Percentiles rank a stretch among this genome's conserved stretches.
Conservation (phyloP, 805 yeast genomes). For the Huiozyma naganishii region DNA sequence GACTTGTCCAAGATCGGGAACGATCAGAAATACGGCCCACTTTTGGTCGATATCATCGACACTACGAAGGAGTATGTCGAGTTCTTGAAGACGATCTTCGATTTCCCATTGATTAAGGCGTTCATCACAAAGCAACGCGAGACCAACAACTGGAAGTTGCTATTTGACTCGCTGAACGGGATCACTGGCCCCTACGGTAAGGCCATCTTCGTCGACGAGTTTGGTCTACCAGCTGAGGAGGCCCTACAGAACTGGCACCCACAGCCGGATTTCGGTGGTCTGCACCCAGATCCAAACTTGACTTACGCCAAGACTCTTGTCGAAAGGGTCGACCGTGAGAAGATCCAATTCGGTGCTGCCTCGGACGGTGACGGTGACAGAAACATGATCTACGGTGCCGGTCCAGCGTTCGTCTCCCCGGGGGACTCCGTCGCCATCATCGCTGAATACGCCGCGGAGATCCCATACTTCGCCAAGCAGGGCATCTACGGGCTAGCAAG, state of each 20-base stretch:
- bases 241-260: conserved; percentile 75
- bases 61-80: conserved; percentile 67
- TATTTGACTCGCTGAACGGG: conserved; percentile 89
- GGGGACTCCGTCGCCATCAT: conserved; percentile 97
- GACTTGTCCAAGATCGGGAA: conserved; percentile 53
- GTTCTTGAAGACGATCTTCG: conserved; percentile 77
- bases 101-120: conserved; percentile 64
- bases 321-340: conserved; percentile 67
- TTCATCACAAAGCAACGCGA: conserved; percentile 46
- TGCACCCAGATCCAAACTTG: conserved; percentile 96
- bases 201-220: conserved; percentile 72
- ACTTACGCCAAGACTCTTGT: conserved; percentile 88
- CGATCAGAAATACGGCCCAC: conserved; percentile 37
- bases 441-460: conserved; percentile 81
- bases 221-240: conserved; percentile 55
- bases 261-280: conserved; percentile 87
- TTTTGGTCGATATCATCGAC: conserved; percentile 75
- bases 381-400: conserved; percentile 95
- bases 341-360: conserved; percentile 92
- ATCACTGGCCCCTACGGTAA: conserved; percentile 95
- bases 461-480: conserved; percentile 81
- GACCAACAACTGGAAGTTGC: conserved; percentile 51
- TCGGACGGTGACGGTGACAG: conserved; percentile 99
- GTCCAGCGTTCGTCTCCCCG: conserved; percentile 83
- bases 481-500: conserved; percentile 92